Conservation (phyloP, 306 rosid genomes). For the Carpinus viminea region DNA sequence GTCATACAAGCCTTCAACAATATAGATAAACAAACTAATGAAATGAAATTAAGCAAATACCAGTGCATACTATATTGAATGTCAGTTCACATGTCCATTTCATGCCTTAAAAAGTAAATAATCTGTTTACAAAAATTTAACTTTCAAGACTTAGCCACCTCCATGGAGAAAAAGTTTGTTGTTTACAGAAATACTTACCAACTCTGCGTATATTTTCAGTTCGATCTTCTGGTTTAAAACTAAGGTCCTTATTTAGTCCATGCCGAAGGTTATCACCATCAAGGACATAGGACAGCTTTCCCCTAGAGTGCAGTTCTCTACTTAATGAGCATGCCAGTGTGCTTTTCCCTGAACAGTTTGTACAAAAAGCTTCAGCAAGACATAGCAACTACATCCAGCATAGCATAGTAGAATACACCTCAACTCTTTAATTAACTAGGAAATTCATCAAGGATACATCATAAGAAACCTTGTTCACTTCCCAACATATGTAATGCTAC, state of each 20-base stretch:
- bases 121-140: not conserved
- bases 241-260: constrained; percentile 77
- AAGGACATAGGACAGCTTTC: constrained; percentile 74
- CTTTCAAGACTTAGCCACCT: constrained; percentile 2
- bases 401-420: not conserved
- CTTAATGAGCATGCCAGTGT: constrained; percentile 76
- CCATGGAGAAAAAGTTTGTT: constrained; percentile 14
- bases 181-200: constrained; percentile 45
- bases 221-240: constrained; percentile 76
- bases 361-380: not conserved
- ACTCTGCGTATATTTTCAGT: constrained; percentile 84
- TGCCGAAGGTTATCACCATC: constrained; percentile 93
- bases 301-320: constrained; percentile 60
- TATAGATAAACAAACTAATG: not conserved
- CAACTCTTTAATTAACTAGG: not conserved
- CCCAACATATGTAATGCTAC: not conserved
- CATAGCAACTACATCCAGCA: not conserved
- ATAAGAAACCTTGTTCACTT: not conserved
- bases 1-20: constrained; percentile 6
- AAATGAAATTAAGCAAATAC: not conserved
- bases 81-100: not conserved
- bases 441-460: not conserved
- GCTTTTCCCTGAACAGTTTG: constrained; percentile 65
- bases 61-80: not conserved
- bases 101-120: not conserved